Base-by-base conservation (phyloP, 257 asterid species). In the Galeopsis tetrahit region DNA sequence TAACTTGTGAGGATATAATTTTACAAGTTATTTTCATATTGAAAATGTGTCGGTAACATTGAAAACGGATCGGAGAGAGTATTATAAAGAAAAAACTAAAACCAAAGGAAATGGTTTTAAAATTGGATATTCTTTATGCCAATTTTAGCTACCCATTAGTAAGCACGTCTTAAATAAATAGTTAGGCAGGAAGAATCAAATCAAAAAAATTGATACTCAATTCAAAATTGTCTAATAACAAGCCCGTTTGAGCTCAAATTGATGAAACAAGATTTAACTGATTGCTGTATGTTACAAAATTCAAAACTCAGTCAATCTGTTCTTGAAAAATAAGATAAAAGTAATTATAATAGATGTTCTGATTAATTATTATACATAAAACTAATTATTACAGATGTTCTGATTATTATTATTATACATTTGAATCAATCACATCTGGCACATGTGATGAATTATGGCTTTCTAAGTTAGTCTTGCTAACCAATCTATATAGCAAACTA, bases 341-440 rank as follows among this genome's bases (percentile, higher is more conserved):
- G 56, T 5, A 7, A 17, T 21, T 21, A 53, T 53, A 21, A 53
- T 53, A 17, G 60, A 21, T 51, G 32, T 53, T 53, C 60, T 17
- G 21, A 21, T 17, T 53, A 53, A 53, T 17, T 7, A 53, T 53
- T 53, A 15, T 53, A 53, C 34, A 53, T 21, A 53, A 53, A 53
- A 53, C 2, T 17, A 53, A 21, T 53, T 21, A 38, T 1, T 4
- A 38, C 7, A 38, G 43, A 7, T 38, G 43, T 38, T 38, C 43
- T 38, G 3, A 38, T 38, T 38, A 38, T 21, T 21, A 38, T 38
- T 38, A 53, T 3, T 21, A 2, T 53, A 53, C 60, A 53, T 53
- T 53, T 52, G 46, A 79, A 71, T 77, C 77, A 72, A 71, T 80
- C 78, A 69, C 61, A 72, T 70, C 70, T 62, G 73, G 58, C n/a